Evolutionary conservation across 2,329 filamentous ascomycete species (phyloP).

Genomic region (Neonectria neomacrospora): DNA sequence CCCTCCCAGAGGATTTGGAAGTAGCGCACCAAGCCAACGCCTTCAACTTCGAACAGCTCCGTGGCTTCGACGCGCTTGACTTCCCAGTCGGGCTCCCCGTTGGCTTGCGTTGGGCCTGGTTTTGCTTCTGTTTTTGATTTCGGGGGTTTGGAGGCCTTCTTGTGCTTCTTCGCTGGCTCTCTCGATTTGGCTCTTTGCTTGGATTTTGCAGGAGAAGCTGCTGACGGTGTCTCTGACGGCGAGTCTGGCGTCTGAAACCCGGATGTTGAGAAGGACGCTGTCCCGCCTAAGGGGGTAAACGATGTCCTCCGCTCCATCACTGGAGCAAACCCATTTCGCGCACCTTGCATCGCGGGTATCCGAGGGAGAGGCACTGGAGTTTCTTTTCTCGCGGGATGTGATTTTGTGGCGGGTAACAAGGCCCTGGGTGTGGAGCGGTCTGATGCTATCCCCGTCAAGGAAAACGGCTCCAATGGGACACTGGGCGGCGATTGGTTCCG

Average conservation of each 20-base stretch:
- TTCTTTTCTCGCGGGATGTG: slow-evolving; percentile 18
- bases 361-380: slow-evolving; percentile 13
- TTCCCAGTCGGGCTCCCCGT: slow-evolving; percentile 51
- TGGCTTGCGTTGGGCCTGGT: background rate
- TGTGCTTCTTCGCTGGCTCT: slow-evolving; percentile 13
- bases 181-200: slow-evolving; percentile 14
- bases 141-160: background rate
- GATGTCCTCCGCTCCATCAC: slow-evolving; percentile 7
- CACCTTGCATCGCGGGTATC: background rate
- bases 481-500: background rate
- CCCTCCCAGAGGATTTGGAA: slow-evolving; percentile 68
- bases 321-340: background rate
- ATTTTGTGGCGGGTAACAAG: background rate
- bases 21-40: slow-evolving; percentile 51
- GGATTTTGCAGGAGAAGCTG: slow-evolving; percentile 7
- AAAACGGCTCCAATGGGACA: slow-evolving; percentile 3
- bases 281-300: slow-evolving; percentile 13
- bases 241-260: slow-evolving; percentile 17
- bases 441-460: slow-evolving; percentile 22
- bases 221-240: slow-evolving; percentile 1
- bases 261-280: slow-evolving; percentile 21
- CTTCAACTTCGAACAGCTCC: slow-evolving; percentile 51
- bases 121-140: slow-evolving; percentile 1
- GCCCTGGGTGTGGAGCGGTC: slow-evolving; percentile 23
- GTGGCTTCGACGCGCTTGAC: slow-evolving; percentile 59